Evolutionary conservation across 2,329 filamentous ascomycete species (phyloP).

Genomic region (Paramyrothecium sp.): DNA sequence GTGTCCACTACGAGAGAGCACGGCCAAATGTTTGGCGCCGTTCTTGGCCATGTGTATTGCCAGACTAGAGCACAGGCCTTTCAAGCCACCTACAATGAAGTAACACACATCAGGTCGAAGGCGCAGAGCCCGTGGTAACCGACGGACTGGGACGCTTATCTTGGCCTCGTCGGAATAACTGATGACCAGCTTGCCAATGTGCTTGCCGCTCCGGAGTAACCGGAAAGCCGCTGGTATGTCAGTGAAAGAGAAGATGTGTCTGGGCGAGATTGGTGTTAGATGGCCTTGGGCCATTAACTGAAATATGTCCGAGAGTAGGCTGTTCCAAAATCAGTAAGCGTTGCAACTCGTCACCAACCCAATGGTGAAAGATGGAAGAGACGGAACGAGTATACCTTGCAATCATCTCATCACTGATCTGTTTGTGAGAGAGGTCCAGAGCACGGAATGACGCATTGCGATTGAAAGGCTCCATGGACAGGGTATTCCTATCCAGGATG

Average conservation of each 20-base stretch:
- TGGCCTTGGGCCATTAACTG: conserved; percentile 12
- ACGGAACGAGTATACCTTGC: background rate
- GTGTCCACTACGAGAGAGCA: conserved; percentile 25
- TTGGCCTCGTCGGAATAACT: conserved; percentile 1
- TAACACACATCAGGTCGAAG: conserved; percentile 16
- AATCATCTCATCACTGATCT: background rate
- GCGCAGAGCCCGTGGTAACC: background rate
- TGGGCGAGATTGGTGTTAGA: conserved; percentile 16
- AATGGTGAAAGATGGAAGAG: background rate
- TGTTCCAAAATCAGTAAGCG: background rate
- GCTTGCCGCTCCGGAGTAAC: conserved; percentile 34
- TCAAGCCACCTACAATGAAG: conserved; percentile 34
- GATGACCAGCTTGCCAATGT: conserved; percentile 35
- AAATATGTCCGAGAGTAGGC: conserved; percentile 11
- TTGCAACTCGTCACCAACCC: background rate
- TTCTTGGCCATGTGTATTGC: conserved; percentile 27
- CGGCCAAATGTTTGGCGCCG: conserved; percentile 30
- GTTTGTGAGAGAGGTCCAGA: conserved; percentile 12
- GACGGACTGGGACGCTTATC: background rate
- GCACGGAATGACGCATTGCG: conserved; percentile 29
- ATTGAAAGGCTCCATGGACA: conserved; percentile 33
- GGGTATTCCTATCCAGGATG: conserved; percentile 17
- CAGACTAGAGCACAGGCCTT: conserved; percentile 31
- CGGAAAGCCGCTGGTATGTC: conserved; percentile 34
- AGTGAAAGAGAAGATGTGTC: conserved; percentile 19